phyloP scores from a whole-genome alignment of 495 filamentous ascomycete genomes.

The Tuber microsphaerosporum region DNA sequence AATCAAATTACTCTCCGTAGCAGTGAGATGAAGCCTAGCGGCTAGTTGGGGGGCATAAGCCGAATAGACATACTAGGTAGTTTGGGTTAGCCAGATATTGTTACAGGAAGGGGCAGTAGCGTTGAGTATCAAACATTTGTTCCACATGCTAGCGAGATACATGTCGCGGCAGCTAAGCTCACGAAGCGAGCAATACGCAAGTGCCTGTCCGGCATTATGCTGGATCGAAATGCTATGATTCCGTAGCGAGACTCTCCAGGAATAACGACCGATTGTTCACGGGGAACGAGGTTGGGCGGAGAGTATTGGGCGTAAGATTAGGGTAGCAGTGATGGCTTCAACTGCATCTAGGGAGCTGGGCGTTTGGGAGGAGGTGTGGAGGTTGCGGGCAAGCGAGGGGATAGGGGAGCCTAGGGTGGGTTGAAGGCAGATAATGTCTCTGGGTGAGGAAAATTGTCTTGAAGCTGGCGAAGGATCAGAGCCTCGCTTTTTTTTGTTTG shows the following conservation, averaged over 20 bases:
- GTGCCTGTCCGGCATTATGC: constrained; percentile 26
- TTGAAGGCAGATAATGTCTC: not conserved
- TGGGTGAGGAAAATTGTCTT: not conserved
- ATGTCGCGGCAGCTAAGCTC: constrained; percentile 58
- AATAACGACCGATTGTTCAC: not conserved
- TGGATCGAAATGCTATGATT: not conserved
- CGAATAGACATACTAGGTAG: constrained; percentile 86
- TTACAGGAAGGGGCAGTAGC: constrained; percentile 16
- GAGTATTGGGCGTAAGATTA: not conserved
- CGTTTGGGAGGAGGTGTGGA: not conserved
- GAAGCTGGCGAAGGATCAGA: not conserved
- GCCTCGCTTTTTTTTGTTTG: not conserved
- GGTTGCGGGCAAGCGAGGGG: not conserved
- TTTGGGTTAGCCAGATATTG: constrained; percentile 9
- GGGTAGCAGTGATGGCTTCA: not conserved
- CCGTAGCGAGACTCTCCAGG: not conserved
- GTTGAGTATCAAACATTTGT: constrained; percentile 64
- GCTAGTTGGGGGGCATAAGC: constrained; percentile 97
- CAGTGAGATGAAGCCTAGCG: constrained; percentile 71
- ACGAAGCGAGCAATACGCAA: constrained; percentile 36
- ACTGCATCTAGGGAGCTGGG: not conserved
- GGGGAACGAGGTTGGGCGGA: not conserved
- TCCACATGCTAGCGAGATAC: constrained; percentile 81
- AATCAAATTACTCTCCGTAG: constrained; percentile 85
- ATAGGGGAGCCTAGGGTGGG: not conserved